Evolutionary conservation across 495 filamentous ascomycete genomes (phyloP), one percentile per base, ranked within the genome.

Genomic region (Pyrenula massariospora): DNA sequence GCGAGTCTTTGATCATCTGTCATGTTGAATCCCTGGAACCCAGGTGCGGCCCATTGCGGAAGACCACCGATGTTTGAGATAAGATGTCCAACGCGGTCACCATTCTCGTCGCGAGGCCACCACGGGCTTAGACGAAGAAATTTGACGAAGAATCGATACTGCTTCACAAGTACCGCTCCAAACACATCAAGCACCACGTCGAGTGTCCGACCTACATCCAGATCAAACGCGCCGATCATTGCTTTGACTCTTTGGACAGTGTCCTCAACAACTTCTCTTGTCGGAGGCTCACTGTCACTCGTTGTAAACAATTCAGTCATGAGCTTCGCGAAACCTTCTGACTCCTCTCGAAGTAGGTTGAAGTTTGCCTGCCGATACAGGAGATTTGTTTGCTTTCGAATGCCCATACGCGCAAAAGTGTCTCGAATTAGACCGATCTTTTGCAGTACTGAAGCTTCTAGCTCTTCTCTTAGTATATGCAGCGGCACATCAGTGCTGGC

Each of bases 341-440:
- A 87, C 69, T 99, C 94, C 74, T 99, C 94, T 25, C 94, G 81
- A 19, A 99, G 74, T 1, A 99, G 74, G 63, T 99, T 99, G 73
- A 95, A 96, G 65, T 94, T 96, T 0, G 90, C 88, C 66, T 97
- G 94, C 50, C 90, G 86, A 63, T 99, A 99, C 1, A 97, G 81
- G 19, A 92, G 70, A 62, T 93, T 90, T 8, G 94, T 99, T 54
- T 89, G 84, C 60, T 94, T 89, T 54, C 91, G 84, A 59, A 95
- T 87, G 2, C 84, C 86, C 63, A 91, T 82, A 52, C 84, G 81
- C n/a, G 78, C 73, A 64, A 96, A 99, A 0, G 84, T 88, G 2
- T 84, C 81, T n/a, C 89, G 84, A 52, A 96, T 87, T 53, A 99
- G 72, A 10, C 84, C 82, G 19, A 96, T 73, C 2, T 81, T 74